A percentile compares a stretch with the other conserved stretches of the same genome.
These are phyloP conservation scores for Mesostigma viride DNA, from an alignment of 139 green algal genomes.

Conservation along the genomic window DNA sequence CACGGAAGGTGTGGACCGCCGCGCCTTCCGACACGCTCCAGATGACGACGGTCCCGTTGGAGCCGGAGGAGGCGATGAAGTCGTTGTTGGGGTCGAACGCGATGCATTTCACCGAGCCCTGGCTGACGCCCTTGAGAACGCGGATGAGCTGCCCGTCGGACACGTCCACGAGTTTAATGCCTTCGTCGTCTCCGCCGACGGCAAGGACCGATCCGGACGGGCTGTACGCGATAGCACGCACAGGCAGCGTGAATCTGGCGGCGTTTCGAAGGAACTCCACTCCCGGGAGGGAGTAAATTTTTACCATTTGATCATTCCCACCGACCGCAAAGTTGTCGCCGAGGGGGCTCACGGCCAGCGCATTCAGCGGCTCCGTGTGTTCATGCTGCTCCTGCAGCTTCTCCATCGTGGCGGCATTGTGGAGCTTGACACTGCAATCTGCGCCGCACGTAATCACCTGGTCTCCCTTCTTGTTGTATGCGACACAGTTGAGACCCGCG, in stretches of 20 bases:
- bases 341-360: conserved; percentile 21
- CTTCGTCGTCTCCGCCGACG: conserved; percentile 59
- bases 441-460: conserved; percentile 17
- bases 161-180: conserved; percentile 61
- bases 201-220: conserved; percentile 51
- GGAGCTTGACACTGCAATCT: conserved; percentile 13
- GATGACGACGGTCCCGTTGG: conserved; percentile 50
- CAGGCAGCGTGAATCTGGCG: conserved; percentile 59
- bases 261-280: conserved; percentile 30
- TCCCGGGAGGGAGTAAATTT: conserved; percentile 43
- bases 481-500: no score
- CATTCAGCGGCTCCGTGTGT: conserved; percentile 9
- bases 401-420: neutral
- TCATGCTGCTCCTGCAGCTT: neutral
- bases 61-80: conserved; percentile 46
- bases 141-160: conserved; percentile 40
- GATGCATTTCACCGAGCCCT: conserved; percentile 47
- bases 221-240: conserved; percentile 48
- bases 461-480: conserved; percentile 14
- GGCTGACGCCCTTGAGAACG: conserved; percentile 33
- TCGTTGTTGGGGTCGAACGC: conserved; percentile 66
- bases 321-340: conserved; percentile 34
- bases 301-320: conserved; percentile 33
- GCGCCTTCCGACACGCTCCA: conserved; percentile 45
- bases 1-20: neutral